Percentiles rank a stretch among this genome's conserved stretches.
These are phyloP conservation scores for Erythrophleum ivorense DNA, from an alignment of 331 rosid species.

Conservation along the genomic window DNA sequence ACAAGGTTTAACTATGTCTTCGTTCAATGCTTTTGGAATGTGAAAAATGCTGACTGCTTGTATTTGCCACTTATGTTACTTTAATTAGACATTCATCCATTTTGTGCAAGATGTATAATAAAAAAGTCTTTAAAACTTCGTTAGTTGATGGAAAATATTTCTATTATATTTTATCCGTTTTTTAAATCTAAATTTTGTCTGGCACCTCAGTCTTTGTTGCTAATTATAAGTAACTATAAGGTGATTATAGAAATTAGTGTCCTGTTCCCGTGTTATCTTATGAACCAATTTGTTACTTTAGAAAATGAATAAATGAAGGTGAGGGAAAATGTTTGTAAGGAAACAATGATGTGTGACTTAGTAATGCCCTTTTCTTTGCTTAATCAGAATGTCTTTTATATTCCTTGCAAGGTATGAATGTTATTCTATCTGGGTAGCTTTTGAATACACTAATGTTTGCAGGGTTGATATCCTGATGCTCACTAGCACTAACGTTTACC, in stretches of 20 bases:
- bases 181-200: not conserved
- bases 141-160: not conserved
- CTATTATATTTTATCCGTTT: not conserved
- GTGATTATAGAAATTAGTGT: not conserved
- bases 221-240: not conserved
- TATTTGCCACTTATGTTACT: not conserved
- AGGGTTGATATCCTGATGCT: slow-evolving; percentile 52
- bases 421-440: slow-evolving; percentile 5
- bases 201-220: not conserved
- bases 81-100: not conserved
- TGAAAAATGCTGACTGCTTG: not conserved
- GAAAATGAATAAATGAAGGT: not conserved
- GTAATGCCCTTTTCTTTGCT: not conserved
- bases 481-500: slow-evolving; percentile 35
- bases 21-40: not conserved
- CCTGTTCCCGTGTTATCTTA: not conserved
- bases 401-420: not conserved
- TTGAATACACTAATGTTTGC: slow-evolving; percentile 22
- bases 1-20: not conserved
- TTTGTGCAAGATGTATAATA: not conserved
- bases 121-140: not conserved
- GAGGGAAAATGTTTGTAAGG: not conserved
- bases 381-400: not conserved
- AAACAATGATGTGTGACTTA: not conserved
- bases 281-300: not conserved